Evolutionary conservation across 257 asterid species (phyloP), one percentile per base, ranked within the genome.

Genomic region (Ligustrum vulgare): DNA sequence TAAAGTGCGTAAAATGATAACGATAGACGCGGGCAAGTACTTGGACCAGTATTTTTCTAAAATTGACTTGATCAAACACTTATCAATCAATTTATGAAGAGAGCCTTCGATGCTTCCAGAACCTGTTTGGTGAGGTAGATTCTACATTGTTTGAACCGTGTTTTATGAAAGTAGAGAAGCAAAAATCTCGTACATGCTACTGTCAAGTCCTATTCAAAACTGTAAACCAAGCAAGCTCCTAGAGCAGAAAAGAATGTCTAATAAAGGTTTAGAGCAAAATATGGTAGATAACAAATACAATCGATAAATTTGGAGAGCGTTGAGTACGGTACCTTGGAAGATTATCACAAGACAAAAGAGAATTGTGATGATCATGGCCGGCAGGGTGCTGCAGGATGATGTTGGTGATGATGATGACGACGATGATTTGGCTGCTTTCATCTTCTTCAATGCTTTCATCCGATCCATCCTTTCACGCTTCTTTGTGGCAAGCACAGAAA

Each of bases 401-500:
- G 88, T 70, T 3, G 82, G 22, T 1, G 76, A 63, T 22, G 85
- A 78, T 2, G 85, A 78, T 1, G 85, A 78, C 3, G 75, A 5
- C 2, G 78, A 60, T 23, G 79, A 43, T 63, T 67, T 80, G 8
- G 80, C 67, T 3, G 84, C 78, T 77, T 76, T 87, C 80, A 76
- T 74, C 88, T 82, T 89, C 86, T 77, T 87, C 76, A 75, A 67
- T 13, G 87, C 78, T 65, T 86, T 89, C 13, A 86, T 31, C 0
- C 82, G 86, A 54, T 84, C 89, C 15, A 81, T 73, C 74, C 90
- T 81, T 81, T 84, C 90, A 5, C 88, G 87, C 72, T 86, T 89
- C 79, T 79, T 82, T 39, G 78, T 78, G 8, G 88, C 85, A 22
- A 83, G 58, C 83, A 77, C 83, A 6, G 90, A 70, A 1, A 87